Evolutionary conservation across 129 eudicot species (phyloP).

Genomic region (Sambucus nigra): DNA sequence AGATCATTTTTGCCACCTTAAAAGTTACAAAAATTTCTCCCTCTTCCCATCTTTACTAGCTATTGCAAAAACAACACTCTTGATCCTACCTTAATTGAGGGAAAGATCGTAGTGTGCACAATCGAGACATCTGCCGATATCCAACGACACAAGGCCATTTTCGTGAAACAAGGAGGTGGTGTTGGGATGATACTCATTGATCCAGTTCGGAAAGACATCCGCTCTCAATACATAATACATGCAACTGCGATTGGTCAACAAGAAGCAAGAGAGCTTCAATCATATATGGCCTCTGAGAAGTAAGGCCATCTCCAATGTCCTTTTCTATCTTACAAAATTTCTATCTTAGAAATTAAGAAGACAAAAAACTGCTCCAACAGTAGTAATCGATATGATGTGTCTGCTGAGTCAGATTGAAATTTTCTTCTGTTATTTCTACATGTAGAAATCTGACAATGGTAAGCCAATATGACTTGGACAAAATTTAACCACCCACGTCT

Average conservation of each 20-base stretch:
- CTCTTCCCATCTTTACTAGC: constrained; percentile 24
- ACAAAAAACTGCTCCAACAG: too few species aligned
- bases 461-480: too few species aligned
- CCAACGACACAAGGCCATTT: constrained; percentile 25
- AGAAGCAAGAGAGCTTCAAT: constrained; percentile 40
- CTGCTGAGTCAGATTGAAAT: too few species aligned
- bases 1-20: background rate
- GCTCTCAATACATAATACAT: constrained; percentile 26
- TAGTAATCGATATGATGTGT: too few species aligned
- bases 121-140: constrained; percentile 25
- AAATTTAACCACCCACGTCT: too few species aligned
- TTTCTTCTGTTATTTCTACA: too few species aligned
- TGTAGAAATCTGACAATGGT: too few species aligned
- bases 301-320: too few species aligned
- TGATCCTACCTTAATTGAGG: constrained; percentile 43
- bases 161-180: constrained; percentile 46
- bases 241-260: constrained; percentile 29
- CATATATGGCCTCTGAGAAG: constrained; percentile 39
- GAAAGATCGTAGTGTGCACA: constrained; percentile 53
- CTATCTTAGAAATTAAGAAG: too few species aligned
- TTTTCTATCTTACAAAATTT: too few species aligned
- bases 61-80: constrained; percentile 45
- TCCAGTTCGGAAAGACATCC: constrained; percentile 25
- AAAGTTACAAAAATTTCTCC: background rate
- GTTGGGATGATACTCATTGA: constrained; percentile 49